These are phyloP conservation scores for Puccinia hordei DNA, from an alignment of 1,284 basidiomycete genomes.

Conservation along the genomic window DNA sequence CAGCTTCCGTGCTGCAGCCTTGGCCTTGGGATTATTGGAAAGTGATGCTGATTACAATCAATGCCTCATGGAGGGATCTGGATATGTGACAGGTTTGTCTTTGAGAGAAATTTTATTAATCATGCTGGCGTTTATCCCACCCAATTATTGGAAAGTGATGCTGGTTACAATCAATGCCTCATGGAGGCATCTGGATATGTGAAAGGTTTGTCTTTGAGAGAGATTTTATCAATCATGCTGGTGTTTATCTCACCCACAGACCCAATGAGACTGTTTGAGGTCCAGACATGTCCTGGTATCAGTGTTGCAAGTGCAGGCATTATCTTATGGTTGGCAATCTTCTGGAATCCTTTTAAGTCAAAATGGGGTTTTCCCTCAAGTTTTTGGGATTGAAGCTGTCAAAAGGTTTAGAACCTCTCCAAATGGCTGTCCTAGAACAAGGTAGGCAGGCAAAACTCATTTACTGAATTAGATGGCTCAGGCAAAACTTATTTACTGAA, in stretches of 20 bases:
- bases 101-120: neutral
- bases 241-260: neutral
- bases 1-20: neutral
- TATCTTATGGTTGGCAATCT: no score
- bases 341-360: no score
- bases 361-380: no score
- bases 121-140: neutral
- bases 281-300: no score
- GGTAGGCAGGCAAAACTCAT: no score
- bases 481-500: conserved; percentile 4
- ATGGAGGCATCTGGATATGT: neutral
- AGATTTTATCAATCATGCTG: neutral
- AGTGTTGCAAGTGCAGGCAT: no score
- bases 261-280: neutral
- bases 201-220: neutral
- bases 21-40: neutral
- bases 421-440: no score
- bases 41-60: neutral
- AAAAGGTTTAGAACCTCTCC: no score
- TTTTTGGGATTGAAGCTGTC: no score
- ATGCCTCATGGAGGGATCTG: neutral
- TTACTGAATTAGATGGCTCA: no score
- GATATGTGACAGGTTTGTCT: neutral
- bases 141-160: neutral
- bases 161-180: neutral